Percentiles rank a stretch among this genome's conserved stretches.
phyloP scores from a whole-genome alignment of 495 filamentous ascomycete genomes.

The Coniosporium apollinis region DNA sequence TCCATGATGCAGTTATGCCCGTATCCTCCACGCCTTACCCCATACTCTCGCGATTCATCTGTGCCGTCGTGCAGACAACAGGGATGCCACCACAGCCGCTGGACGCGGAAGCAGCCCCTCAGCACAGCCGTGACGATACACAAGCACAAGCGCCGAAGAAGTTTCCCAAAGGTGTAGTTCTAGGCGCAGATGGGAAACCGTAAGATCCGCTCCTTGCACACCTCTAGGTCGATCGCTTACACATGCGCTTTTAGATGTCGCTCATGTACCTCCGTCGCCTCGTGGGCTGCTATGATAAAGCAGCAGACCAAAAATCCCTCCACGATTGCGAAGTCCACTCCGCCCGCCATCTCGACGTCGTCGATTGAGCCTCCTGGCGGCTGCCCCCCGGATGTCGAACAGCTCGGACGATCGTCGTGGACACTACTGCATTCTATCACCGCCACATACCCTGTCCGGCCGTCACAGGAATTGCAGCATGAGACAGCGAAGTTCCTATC shows the following conservation, averaged over 20 bases:
- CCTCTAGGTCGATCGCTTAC: no score
- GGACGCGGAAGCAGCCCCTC: conserved; percentile 9
- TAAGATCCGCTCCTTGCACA: conserved; percentile 42
- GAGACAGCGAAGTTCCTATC: conserved; percentile 65
- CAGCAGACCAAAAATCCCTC: conserved; percentile 16
- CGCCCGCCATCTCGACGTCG: conserved; percentile 10
- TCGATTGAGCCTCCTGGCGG: conserved; percentile 16
- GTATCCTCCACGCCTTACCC: conserved; percentile 5
- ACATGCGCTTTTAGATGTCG: conserved; percentile 81
- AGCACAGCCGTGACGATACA: conserved; percentile 5
- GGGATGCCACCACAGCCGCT: conserved; percentile 16
- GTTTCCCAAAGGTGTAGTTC: conserved; percentile 62
- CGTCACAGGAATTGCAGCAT: conserved; percentile 45
- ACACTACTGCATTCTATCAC: conserved; percentile 84
- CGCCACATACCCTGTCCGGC: conserved; percentile 60
- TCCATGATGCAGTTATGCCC: conserved; percentile 1
- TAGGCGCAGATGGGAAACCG: conserved; percentile 94
- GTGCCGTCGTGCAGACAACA: conserved; percentile 10
- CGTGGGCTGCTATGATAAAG: conserved; percentile 54
- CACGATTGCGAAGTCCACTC: conserved; percentile 10
- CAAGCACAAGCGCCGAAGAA: conserved; percentile 19
- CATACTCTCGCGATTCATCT: conserved; percentile 15
- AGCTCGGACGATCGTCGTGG: conserved; percentile 74
- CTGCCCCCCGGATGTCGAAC: conserved; percentile 64
- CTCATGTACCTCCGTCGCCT: conserved; percentile 59